Base-by-base conservation (phyloP, 352 stramenopile genomes). In the Phytophthora boehmeriae region DNA sequence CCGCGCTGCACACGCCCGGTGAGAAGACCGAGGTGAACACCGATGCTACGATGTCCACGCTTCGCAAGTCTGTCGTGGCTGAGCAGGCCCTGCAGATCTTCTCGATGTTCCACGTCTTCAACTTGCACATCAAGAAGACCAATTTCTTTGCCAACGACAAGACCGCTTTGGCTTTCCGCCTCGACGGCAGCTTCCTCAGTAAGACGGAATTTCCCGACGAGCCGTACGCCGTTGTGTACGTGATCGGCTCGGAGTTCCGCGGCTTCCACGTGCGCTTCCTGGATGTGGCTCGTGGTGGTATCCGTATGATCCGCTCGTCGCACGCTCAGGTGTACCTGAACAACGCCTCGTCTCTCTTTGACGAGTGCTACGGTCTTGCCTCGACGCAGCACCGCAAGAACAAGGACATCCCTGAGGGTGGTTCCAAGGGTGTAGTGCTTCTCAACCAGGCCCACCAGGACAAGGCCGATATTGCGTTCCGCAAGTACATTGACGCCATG, bases 341-440 rank as follows among this genome's bases (percentile, higher is more conserved):
- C 54, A 98, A 89, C 52, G 70, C 89, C n/a, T 86, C 92, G 35
- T 92, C 92, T 48, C 96, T 98, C 42, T 99, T 98, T 62, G 95
- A 99, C 62, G 97, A 99, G 70, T 97, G 86, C 58, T 99, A 99
- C 75, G 89, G 89, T 9, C 75, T 99, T 5, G 96, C 96, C 1
- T 98, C 91, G 59, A 96, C 97, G 8, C 97, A 99, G 71, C 97
- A 99, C 68, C 87, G 98, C 35, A 99, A 99, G 80, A 99, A 99
- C 84, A 99, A 99, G 83, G 97, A 99, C 71, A 99, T 99, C 58
- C 96, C 97, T 1, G 97, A 99, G 73, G 97, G 97, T 41, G 97
- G 97, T 50, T 98, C 92, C 36, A 99, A 99, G 78, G 97, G 88
- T 36, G 96, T 99, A 0, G 72, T 97, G 30, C 76, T 99, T 32